Evolutionary conservation across 1,284 basidiomycete genomes (phyloP), one percentile per base, ranked within the genome.

Genomic region (Microbotryum violaceum): DNA sequence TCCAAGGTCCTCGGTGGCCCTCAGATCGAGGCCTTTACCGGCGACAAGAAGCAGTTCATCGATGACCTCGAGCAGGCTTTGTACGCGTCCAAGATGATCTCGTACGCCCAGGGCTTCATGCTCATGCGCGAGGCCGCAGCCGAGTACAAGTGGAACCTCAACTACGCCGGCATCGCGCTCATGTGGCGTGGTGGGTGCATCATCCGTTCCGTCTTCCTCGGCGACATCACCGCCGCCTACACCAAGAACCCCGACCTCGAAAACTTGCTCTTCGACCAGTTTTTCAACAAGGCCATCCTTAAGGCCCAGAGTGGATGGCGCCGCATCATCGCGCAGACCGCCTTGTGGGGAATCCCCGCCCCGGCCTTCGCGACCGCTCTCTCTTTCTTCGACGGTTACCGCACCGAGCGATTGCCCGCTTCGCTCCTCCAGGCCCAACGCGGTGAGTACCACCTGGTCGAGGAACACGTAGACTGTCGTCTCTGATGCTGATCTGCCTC

Each of bases 131-230:
- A 97, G 79, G 94, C 94, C 58, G 94, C 93, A 59, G 89, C 91
- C 77, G 92, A 94, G 82, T 91, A 82, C 89, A 72, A 75, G 69
- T 91, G 89, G 89, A 84, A 87, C 75, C 78, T 91, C 74, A 91
- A 91, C 82, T 96, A 96, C 77, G 88, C 92, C 73, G 92, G 92
- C 68, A 97, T 99, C 75, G 96, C 96, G 55, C 85, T 83, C 71
- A 98, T 99, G 91, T 99, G 96, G 96, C 91, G 94, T 74, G 96
- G 96, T 71, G 96, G 96, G 70, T 98, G 96, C 79, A 99, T 99
- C 78, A 98, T 99, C 84, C 74, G 76, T 63, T 76, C 75, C 72
- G 92, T 97, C 74, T 97, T 97, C 87, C 82, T 97, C 63, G 82
- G 84, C 69, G 92, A 97, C 76, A 96, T 97, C 78, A 89, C 93